A percentile compares a stretch with the other conserved stretches of the same genome.
Conservation (phyloP, 1,139 yeast species). For the Debaryomycetaceae sp. region DNA sequence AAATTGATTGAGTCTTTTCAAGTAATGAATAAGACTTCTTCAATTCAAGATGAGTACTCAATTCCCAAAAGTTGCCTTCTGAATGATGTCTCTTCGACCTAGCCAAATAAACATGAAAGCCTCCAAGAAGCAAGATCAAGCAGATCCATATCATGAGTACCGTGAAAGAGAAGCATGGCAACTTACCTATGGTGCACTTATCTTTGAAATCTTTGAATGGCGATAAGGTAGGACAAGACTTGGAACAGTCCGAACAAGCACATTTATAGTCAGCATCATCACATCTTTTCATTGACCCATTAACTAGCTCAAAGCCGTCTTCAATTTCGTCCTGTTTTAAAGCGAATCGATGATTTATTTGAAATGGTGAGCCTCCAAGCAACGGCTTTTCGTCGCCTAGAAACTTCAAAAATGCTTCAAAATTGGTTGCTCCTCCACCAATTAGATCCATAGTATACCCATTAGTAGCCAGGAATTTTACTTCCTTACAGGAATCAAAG, state of each 20-base stretch:
- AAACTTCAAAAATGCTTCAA: constrained; percentile 71
- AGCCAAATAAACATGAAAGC: constrained; percentile 33
- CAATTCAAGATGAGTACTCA: background rate
- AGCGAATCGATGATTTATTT: constrained; percentile 69
- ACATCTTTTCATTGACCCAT: constrained; percentile 49
- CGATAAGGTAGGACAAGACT: constrained; percentile 70
- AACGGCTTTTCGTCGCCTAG: constrained; percentile 92
- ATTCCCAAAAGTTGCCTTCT: constrained; percentile 10
- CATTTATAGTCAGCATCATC: constrained; percentile 66
- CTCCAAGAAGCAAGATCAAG: constrained; percentile 33
- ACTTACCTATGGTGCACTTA: constrained; percentile 52
- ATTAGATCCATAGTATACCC: constrained; percentile 96
- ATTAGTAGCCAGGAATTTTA: constrained; percentile 91
- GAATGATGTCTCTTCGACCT: constrained; percentile 14
- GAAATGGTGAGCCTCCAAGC: constrained; percentile 94
- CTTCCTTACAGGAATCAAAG: constrained; percentile 81
- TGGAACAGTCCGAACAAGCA: constrained; percentile 88
- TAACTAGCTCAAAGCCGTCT: constrained; percentile 20
- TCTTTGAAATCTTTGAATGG: constrained; percentile 29
- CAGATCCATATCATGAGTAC: constrained; percentile 51
- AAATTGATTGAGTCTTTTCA: constrained; percentile 6
- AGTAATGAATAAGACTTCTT: constrained; percentile 10
- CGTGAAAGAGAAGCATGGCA: constrained; percentile 74
- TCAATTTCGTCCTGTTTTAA: constrained; percentile 15
- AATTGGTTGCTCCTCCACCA: constrained; percentile 91